These are phyloP conservation scores for Globisporangium heterothallicum DNA, from an alignment of 352 stramenopile genomes.

Conservation along the genomic window DNA sequence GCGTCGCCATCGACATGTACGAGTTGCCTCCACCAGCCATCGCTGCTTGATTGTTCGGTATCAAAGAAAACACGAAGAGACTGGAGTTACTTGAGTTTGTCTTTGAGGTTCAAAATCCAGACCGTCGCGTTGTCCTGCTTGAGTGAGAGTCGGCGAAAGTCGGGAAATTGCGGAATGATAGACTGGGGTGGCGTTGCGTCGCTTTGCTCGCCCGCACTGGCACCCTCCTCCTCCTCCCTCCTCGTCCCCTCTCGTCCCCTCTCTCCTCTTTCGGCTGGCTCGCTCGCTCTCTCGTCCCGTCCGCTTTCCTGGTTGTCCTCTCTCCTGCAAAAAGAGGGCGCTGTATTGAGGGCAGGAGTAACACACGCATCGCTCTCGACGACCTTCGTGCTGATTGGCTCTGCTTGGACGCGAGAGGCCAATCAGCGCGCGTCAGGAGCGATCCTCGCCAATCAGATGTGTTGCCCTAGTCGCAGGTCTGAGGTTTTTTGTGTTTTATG, in stretches of 20 bases:
- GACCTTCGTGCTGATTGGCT: conserved; percentile 1
- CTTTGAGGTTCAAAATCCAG: conserved; percentile 8
- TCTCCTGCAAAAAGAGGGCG: background rate
- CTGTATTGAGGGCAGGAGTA: background rate
- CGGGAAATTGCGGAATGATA: conserved; percentile 72
- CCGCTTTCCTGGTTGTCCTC: background rate
- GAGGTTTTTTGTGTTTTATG: background rate
- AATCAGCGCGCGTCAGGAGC: background rate
- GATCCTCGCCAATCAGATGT: background rate
- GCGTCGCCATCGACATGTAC: conserved; percentile 76
- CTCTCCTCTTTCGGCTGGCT: background rate
- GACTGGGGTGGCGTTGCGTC: background rate
- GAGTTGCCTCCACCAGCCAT: conserved; percentile 29
- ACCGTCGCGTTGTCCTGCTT: background rate
- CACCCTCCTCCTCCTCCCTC: background rate
- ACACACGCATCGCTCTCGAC: no score
- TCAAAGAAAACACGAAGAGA: background rate
- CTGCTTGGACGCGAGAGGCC: background rate
- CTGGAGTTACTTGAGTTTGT: conserved; percentile 1
- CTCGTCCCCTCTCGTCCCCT: background rate
- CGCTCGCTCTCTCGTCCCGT: background rate
- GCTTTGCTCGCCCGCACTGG: background rate
- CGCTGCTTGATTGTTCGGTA: conserved; percentile 3
- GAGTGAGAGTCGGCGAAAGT: conserved; percentile 25
- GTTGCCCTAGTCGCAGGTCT: background rate